Conservation (phyloP, 257 asterid genomes). For the Solanum paucissectum region DNA sequence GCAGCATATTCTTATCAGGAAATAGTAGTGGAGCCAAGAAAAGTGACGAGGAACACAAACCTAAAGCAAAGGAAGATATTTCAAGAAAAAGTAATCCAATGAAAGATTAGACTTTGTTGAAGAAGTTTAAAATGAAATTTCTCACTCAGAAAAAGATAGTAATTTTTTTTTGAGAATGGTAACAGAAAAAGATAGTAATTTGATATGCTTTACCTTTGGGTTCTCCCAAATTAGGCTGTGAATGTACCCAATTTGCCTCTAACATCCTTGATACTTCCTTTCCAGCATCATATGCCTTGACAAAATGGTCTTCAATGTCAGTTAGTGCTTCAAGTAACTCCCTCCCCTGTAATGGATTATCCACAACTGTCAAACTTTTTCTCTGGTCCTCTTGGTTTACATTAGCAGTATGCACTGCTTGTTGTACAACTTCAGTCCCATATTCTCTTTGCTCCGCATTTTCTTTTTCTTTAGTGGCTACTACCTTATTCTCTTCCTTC, state of each 20-base stretch:
- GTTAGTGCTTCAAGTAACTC: constrained; percentile 78
- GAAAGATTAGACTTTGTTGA: not conserved
- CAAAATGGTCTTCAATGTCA: constrained; percentile 75
- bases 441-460: constrained; percentile 13
- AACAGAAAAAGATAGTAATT: not conserved
- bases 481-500: constrained; percentile 26
- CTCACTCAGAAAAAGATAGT: not conserved
- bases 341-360: constrained; percentile 69
- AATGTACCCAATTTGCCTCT: constrained; percentile 73
- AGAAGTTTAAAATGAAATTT: not conserved
- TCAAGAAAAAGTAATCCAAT: not conserved
- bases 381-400: constrained; percentile 37
- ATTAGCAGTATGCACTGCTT: constrained; percentile 18
- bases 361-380: constrained; percentile 53
- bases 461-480: constrained; percentile 16
- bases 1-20: not conserved
- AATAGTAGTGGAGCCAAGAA: not conserved
- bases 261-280: constrained; percentile 85
- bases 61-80: not conserved
- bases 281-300: constrained; percentile 82
- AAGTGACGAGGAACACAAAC: not conserved
- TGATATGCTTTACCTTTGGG: constrained; percentile 44
- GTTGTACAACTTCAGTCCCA: constrained; percentile 25
- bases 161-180: not conserved
- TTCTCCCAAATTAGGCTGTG: constrained; percentile 79